Evolutionary conservation across 805 yeast species (phyloP), one percentile per base, ranked within the genome.

Genomic region (Yarrowia phangngaensis): DNA sequence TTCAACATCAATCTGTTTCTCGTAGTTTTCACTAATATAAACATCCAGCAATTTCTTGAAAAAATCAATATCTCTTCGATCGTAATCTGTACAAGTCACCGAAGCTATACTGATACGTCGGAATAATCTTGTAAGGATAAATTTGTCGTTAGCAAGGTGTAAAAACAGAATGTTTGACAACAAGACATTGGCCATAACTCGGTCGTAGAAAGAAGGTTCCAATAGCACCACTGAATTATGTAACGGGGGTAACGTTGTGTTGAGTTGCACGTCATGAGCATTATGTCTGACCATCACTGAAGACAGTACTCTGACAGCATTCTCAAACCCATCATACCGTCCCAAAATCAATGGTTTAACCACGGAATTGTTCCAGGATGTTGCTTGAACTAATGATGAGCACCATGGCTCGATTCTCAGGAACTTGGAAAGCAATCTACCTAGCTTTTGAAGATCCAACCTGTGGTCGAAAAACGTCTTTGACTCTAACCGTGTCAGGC

Each of bases 401-500:
- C 32, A 7, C 48, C 48, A 41, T 8, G 48, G 48, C n/a, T 29
- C 34, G 8, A 29, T 23, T 11, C 30, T 28, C 20, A 41, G 29
- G 22, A 41, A 41, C 29, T 28, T 31, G 17, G 35, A 34, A 26
- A 41, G 32, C 15, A 41, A 29, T 14, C 34, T 4, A 11, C 48
- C 48, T 15, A 41, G 35, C 15, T 41, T 41, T n/a, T 41, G 29
- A 2, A 41, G 48, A 20, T 41, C 48, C 4, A n/a, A 4, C 17
- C 12, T 15, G n/a, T 15, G 28, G 29, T 41, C 22, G 13, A 41
- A 41, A 15, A 8, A 22, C 2, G 22, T 6, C 15, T 15, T 22
- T 2, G 27, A 8, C 4, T 41, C 48, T 3, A 41, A 28, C 33
- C 71, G 72, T 0, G 87, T 79, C 46, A 82, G 64, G 0, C 89